Conservation (phyloP, 1,284 basidiomycete species). For the Ustilago xerochloae region DNA sequence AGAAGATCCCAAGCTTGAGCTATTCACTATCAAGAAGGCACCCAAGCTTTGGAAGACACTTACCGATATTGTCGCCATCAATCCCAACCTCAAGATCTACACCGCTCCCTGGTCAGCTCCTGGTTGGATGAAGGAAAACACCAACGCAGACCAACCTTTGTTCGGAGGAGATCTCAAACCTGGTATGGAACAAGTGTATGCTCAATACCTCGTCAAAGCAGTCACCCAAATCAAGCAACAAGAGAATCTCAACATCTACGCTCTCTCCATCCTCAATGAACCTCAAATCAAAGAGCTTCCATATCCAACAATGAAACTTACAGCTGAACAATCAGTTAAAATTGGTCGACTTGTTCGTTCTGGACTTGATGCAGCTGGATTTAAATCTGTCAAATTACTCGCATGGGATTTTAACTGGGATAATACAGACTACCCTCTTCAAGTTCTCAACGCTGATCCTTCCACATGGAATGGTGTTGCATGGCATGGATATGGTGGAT, state of each 20-base stretch:
- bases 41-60: slow-evolving; percentile 53
- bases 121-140: slow-evolving; percentile 56
- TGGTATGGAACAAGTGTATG: slow-evolving; percentile 41
- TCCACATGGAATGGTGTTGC: slow-evolving; percentile 36
- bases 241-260: slow-evolving; percentile 27
- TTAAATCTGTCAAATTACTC: slow-evolving; percentile 24
- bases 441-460: slow-evolving; percentile 39
- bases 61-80: slow-evolving; percentile 36
- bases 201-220: slow-evolving; percentile 44
- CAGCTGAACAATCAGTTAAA: slow-evolving; percentile 17
- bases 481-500: slow-evolving; percentile 58
- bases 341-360: slow-evolving; percentile 27
- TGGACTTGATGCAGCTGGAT: slow-evolving; percentile 32
- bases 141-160: slow-evolving; percentile 27
- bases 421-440: slow-evolving; percentile 22
- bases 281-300: slow-evolving; percentile 26
- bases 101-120: slow-evolving; percentile 51
- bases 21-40: slow-evolving; percentile 51
- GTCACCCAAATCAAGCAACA: slow-evolving; percentile 35
- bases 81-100: slow-evolving; percentile 39
- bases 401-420: slow-evolving; percentile 56
- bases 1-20: slow-evolving; percentile 29
- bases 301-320: slow-evolving; percentile 49
- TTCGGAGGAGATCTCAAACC: slow-evolving; percentile 44
- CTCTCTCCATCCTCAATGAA: slow-evolving; percentile 46